Base-by-base conservation (phyloP, 2,329 filamentous ascomycete species). In the Orbilia blumenaviensis region DNA sequence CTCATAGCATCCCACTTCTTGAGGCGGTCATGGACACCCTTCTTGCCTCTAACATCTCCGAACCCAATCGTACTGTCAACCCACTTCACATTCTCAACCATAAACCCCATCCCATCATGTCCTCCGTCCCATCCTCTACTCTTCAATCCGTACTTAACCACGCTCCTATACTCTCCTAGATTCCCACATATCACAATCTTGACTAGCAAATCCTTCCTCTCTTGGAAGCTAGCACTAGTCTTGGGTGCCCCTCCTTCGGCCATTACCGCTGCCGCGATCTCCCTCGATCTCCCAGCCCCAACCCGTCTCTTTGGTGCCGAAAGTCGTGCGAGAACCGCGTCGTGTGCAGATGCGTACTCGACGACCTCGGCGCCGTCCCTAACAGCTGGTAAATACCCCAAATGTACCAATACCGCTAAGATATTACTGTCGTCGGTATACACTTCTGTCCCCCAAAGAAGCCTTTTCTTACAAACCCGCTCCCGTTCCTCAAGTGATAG, bases 371-470 rank as follows among this genome's bases (percentile, higher is more conserved):
- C 50, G 3, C 73, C 73, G 14, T 77, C 67, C 21, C 67, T 97
- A 80, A 94, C 92, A 34, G 94, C 94, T 44, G 90, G 89, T 79
- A 99, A 91, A 89, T 93, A 98, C 2, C 95, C 95, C 1, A 90
- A 90, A 82, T 99, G 95, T 50, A 99, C 94, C 74, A 94, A 94
- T 1, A 94, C 94, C 0, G 93, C 94, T 23, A 99, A 87, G 0
- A 95, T 89, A 81, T 99, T 95, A 0, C 93, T 97, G 83, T 99
- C 95, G 80, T 99, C 95, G 0, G 93, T 96, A 81, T 98, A 98
- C 5, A 99, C 88, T 38, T 96, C 94, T 0, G 93, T 95, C 0
- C 95, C 95, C 94, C 94, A 99, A 0, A 99, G 83, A 6, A 92
- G 92, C 18, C 91, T 88, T 34, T 92, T 88, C 6, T 89, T 85